phyloP scores from a whole-genome alignment of 2,329 filamentous ascomycete species.

The Bertia moriformis region DNA sequence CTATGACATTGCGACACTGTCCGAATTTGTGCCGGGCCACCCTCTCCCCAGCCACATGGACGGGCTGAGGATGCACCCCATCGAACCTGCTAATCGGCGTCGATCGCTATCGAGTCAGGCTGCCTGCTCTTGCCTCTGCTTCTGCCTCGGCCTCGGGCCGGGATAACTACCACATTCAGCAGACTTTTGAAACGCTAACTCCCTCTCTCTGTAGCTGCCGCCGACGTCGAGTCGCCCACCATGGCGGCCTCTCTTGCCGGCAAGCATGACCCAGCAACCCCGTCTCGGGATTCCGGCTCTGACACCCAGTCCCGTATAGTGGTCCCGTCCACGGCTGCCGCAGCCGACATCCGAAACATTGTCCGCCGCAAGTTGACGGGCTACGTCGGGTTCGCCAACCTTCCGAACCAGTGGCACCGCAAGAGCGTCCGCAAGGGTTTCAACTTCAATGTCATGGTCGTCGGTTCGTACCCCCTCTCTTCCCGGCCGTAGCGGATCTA shows the following conservation, averaged over 20 bases:
- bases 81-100: background rate
- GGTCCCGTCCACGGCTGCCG: conserved; percentile 77
- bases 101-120: background rate
- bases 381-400: conserved; percentile 95
- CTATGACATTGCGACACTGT: background rate
- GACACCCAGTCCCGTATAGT: no score
- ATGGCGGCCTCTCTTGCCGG: no score
- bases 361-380: conserved; percentile 95
- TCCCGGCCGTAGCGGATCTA: conserved; percentile 34
- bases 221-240: no score
- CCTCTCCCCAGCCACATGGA: background rate
- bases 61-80: background rate
- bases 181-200: no score
- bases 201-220: conserved; percentile 85
- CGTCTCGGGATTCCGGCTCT: no score
- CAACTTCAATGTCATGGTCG: conserved; percentile 99
- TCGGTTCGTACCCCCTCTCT: conserved; percentile 67
- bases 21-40: background rate
- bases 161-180: no score
- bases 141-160: conserved; percentile 79
- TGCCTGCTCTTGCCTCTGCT: background rate
- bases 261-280: no score
- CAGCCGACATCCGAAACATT: conserved; percentile 75
- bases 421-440: conserved; percentile 99
- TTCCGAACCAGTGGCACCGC: conserved; percentile 99